phyloP scores from a whole-genome alignment of 805 yeast species.

The Sugiyamaella mastotermitis region DNA sequence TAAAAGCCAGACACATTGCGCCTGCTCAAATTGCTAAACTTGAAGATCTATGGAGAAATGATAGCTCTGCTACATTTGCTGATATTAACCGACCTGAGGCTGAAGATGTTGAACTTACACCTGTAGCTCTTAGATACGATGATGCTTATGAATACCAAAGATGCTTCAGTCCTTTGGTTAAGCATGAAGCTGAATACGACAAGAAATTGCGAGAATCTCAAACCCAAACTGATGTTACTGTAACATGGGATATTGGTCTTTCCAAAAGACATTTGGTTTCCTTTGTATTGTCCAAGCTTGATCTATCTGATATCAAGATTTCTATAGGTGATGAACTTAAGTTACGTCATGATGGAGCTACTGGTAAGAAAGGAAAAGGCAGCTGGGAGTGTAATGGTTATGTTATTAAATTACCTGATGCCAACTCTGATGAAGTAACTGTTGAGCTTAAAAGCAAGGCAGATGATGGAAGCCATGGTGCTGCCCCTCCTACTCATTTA shows the following conservation, averaged over 20 bases:
- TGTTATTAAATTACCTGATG: conserved; percentile 64
- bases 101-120: conserved; percentile 55
- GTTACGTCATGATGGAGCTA: conserved; percentile 54
- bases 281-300: conserved; percentile 63
- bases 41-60: conserved; percentile 76
- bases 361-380: conserved; percentile 42
- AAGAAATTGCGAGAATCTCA: conserved; percentile 65
- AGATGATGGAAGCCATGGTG: conserved; percentile 9
- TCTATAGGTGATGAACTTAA: conserved; percentile 83
- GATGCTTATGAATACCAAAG: conserved; percentile 85
- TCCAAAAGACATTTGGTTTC: conserved; percentile 63
- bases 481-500: conserved; percentile 46
- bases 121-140: conserved; percentile 67
- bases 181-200: conserved; percentile 78
- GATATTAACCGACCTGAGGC: conserved; percentile 48
- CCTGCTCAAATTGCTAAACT: conserved; percentile 61
- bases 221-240: conserved; percentile 64
- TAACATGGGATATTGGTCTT: conserved; percentile 66
- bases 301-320: conserved; percentile 56
- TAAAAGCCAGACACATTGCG: conserved; percentile 51
- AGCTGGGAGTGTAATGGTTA: conserved; percentile 77
- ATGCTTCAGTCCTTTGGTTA: conserved; percentile 75
- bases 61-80: conserved; percentile 62
- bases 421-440: conserved; percentile 61
- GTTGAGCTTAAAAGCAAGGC: conserved; percentile 58